Base-by-base conservation (phyloP, 129 eudicot species). In the Artemisia argyi region DNA sequence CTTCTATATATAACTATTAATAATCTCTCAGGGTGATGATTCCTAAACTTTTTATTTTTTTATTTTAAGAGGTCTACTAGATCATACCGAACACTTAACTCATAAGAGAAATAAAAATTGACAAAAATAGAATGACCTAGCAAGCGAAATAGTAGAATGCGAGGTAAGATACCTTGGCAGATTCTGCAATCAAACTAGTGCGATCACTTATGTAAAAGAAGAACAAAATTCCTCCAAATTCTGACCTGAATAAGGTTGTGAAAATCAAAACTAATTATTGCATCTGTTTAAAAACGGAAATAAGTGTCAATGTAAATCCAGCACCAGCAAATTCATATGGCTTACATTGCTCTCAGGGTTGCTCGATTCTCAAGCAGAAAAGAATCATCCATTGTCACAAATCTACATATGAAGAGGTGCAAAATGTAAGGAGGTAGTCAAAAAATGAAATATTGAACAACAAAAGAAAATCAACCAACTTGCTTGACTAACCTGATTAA, bases 121-220 rank as follows among this genome's bases (percentile, higher is more conserved):
- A 22, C 47, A 47, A 7, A 47, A 5, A 8, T 22, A 60, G 17
- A 28, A 28, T 6, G 48, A 50, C 20, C 17, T 26, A 65, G 42
- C 17, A 59, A 73, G 46, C 48, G 52, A 77, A 67, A n/a, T 4
- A 52, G 47, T 12, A 35, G 17, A 68, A 63, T n/a, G 56, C 53
- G 53, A 58, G 62, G 26, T 10, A 17, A 20, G 28, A 61, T 50
- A 94, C 99, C 99, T 94, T 88, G 78, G 87, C 81, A 14, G 99
- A 85, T 69, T 86, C 96, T 68, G 90, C 85, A 79, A 94, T 83
- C 28, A 94, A 32, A 69, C 75, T 80, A 58, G 96, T 94, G 58
- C 99, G 99, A 72, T 94, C 99, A 84, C 96, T 90, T 60, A 90
- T 63, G 82, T 94, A 94, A 81, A 87, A 94, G 74, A 90, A 94